These are phyloP conservation scores for Pisolithus orientalis DNA, from an alignment of 768 basidiomycete species.

Conservation along the genomic window DNA sequence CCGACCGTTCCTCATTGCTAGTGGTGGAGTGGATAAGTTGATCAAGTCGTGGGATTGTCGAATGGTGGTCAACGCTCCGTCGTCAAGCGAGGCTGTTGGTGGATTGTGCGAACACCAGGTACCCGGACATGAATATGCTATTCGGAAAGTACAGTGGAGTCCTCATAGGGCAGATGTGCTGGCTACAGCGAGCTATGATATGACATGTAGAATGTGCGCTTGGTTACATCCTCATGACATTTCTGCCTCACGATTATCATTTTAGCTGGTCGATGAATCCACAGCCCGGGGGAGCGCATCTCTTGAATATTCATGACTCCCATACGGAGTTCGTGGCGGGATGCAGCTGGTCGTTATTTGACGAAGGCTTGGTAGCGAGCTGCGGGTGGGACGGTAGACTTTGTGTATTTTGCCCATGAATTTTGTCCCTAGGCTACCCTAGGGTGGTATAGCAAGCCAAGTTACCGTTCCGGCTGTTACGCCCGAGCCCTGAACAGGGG, in stretches of 20 bases:
- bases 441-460: not conserved
- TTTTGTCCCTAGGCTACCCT: not conserved
- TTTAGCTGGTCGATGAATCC: conserved; percentile 71
- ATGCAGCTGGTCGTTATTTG: conserved; percentile 87
- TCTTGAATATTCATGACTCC: conserved; percentile 70
- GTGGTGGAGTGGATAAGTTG: conserved; percentile 70
- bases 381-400: conserved; percentile 91
- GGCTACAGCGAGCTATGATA: conserved; percentile 81
- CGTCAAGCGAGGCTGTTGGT: conserved; percentile 49
- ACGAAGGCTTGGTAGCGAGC: conserved; percentile 80
- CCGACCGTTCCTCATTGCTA: conserved; percentile 68
- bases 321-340: conserved; percentile 97
- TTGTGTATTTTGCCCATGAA: conserved; percentile 59
- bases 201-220: conserved; percentile 88
- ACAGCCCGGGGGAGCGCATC: conserved; percentile 38
- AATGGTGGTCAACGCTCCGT: conserved; percentile 59
- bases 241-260: not conserved
- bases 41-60: conserved; percentile 84
- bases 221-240: conserved; percentile 1
- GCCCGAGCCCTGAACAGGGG: not conserved
- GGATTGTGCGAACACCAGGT: conserved; percentile 66
- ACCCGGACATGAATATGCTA: conserved; percentile 84
- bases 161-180: conserved; percentile 69
- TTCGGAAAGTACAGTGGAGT: conserved; percentile 86
- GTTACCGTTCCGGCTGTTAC: not conserved